Base-by-base conservation (phyloP, 1,139 yeast genomes). In the Hansenula sp. region DNA sequence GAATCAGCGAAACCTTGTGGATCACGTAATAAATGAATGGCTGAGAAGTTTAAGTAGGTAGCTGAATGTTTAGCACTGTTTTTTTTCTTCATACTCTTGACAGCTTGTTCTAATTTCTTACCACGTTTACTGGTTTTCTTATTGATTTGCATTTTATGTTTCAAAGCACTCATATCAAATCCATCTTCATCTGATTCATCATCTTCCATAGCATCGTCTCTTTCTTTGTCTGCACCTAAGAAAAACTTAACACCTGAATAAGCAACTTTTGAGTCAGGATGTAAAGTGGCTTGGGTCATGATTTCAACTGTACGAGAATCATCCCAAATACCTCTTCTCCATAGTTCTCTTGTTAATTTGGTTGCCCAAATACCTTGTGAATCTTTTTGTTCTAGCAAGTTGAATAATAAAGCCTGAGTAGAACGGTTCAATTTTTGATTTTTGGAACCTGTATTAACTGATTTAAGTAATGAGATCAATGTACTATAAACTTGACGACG, bases 251-350 rank as follows among this genome's bases (percentile, higher is more conserved):
- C 94, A 43, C 97, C 98, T 2, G 97, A 86, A 44, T 83, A 69
- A 12, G 95, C 86, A 40, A 92, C 95, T 65, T 92, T 92, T 13
- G 80, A 75, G 53, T 90, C 95, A 11, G 85, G 79, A 58, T 89
- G 96, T 45, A 86, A 64, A 2, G 97, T 89, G 1, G 97, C 97
- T 56, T 88, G 95, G 3, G 95, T 84, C 97, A 94, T 90, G 55
- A 92, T 79, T 63, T 92, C 98, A 20, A 92, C 96, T 0, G 97
- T 84, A 53, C 97, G 73, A 1, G 96, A 77, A 63, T 92, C 99
- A 61, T 89, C 97, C 99, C 99, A 92, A 45, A 92, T 84, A 57
- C 96, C 96, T 59, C 97, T 75, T 67, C 95, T 77, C 99, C 99
- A 92, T 42, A 92, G 71, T 62, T 92, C 97, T 60, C 97, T 76